Conservation (phyloP, 306 rosid genomes). For the Abrus precatorius region DNA sequence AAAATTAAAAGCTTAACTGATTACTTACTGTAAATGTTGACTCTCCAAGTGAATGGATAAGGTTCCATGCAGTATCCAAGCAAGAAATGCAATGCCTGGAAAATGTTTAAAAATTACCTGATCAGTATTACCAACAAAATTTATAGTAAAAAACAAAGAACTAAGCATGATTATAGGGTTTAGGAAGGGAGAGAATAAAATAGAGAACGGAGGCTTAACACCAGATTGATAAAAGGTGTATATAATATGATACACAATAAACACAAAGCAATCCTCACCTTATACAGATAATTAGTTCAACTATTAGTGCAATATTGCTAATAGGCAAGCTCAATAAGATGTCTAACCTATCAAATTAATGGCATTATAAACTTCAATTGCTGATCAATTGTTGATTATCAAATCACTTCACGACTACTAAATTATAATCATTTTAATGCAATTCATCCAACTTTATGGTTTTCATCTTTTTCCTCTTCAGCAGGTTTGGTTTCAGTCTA, state of each 20-base stretch:
- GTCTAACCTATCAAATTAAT: slow-evolving; percentile 14
- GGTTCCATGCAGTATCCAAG: slow-evolving; percentile 75
- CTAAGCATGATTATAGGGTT: neutral
- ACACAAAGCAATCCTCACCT: slow-evolving; percentile 4
- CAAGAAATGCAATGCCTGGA: slow-evolving; percentile 69
- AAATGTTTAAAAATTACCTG: slow-evolving; percentile 24
- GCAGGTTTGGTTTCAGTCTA: neutral
- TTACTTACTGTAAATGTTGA: slow-evolving; percentile 74
- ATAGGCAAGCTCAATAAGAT: neutral
- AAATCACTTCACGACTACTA: neutral
- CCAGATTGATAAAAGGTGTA: neutral
- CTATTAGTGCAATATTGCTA: slow-evolving; percentile 3
- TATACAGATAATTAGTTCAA: neutral
- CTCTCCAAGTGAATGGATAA: slow-evolving; percentile 65
- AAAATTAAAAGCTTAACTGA: slow-evolving; percentile 17
- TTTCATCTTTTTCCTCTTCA: slow-evolving; percentile 16
- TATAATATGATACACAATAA: neutral
- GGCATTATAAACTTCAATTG: slow-evolving; percentile 4
- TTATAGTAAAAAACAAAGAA: neutral
- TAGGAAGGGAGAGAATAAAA: neutral
- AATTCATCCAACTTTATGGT: neutral
- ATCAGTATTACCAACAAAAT: slow-evolving; percentile 41
- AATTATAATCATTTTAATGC: neutral
- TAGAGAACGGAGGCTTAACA: slow-evolving; percentile 3
- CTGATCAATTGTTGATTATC: neutral